phyloP scores from a whole-genome alignment of 768 basidiomycete genomes.

The Amanita exitialis region DNA sequence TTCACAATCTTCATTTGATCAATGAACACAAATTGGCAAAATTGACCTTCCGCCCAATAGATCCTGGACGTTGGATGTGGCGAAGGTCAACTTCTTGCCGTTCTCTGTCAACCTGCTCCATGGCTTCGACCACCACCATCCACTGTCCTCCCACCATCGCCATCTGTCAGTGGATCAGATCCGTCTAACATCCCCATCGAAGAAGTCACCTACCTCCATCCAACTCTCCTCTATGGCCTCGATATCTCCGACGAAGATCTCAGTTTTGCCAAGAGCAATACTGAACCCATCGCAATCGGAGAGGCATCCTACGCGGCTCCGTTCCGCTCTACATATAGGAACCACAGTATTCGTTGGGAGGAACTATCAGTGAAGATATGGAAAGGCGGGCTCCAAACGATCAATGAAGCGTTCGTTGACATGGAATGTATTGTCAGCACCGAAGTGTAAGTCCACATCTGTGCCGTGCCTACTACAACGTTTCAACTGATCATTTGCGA shows the following conservation, averaged over 20 bases:
- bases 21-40: not conserved
- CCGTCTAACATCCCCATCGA: slow-evolving; percentile 6
- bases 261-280: slow-evolving; percentile 37
- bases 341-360: slow-evolving; percentile 51
- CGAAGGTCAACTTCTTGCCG: slow-evolving; percentile 61
- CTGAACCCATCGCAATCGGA: slow-evolving; percentile 28
- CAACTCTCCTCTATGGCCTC: slow-evolving; percentile 50
- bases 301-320: slow-evolving; percentile 14
- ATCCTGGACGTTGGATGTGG: slow-evolving; percentile 82
- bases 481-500: not conserved
- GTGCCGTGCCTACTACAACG: slow-evolving; percentile 1
- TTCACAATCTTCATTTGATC: not conserved
- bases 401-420: slow-evolving; percentile 57
- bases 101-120: slow-evolving; percentile 66
- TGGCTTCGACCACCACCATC: slow-evolving; percentile 43
- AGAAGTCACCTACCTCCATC: slow-evolving; percentile 39
- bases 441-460: slow-evolving; percentile 56
- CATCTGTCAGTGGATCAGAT: slow-evolving; percentile 16
- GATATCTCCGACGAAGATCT: slow-evolving; percentile 53
- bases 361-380: slow-evolving; percentile 55
- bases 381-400: slow-evolving; percentile 60
- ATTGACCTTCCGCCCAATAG: slow-evolving; percentile 22
- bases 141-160: slow-evolving; percentile 20
- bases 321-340: slow-evolving; percentile 16
- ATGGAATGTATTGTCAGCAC: slow-evolving; percentile 67